Percentiles rank a stretch among this genome's conserved stretches.
Conservation (phyloP, 2,329 filamentous ascomycete genomes). For the Colletotrichum navitas region DNA sequence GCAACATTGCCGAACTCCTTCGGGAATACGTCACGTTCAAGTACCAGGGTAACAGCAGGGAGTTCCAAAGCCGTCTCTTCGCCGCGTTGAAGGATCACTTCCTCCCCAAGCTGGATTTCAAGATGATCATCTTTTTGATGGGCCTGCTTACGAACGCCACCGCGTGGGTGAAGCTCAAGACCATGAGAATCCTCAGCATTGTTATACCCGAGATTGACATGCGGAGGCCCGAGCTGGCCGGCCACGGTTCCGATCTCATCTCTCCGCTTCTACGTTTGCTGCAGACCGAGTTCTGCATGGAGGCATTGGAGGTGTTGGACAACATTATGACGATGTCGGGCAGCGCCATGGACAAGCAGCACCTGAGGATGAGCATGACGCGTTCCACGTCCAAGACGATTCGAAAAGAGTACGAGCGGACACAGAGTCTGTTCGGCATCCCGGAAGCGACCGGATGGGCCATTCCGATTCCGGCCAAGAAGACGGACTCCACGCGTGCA, state of each 20-base stretch:
- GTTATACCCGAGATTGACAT: slow-evolving; percentile 93
- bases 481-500: slow-evolving; percentile 85
- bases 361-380: slow-evolving; percentile 98
- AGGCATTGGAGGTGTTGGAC: slow-evolving; percentile 91
- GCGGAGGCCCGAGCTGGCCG: slow-evolving; percentile 88
- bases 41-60: slow-evolving; percentile 73
- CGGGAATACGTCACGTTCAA: slow-evolving; percentile 76
- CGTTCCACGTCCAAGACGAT: slow-evolving; percentile 86
- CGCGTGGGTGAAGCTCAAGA: slow-evolving; percentile 91
- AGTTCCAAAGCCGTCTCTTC: slow-evolving; percentile 82
- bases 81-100: slow-evolving; percentile 81
- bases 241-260: slow-evolving; percentile 93
- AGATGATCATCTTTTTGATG: slow-evolving; percentile 89
- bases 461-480: slow-evolving; percentile 90
- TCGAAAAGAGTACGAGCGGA: slow-evolving; percentile 94
- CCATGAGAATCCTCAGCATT: slow-evolving; percentile 88
- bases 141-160: slow-evolving; percentile 90
- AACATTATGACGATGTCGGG: slow-evolving; percentile 95
- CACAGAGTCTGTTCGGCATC: slow-evolving; percentile 95
- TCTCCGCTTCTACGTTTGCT: slow-evolving; percentile 90
- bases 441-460: slow-evolving; percentile 97
- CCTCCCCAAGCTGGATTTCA: slow-evolving; percentile 85
- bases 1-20: slow-evolving; percentile 76
- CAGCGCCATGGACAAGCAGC: slow-evolving; percentile 92
- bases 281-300: slow-evolving; percentile 93